Evolutionary conservation across 768 basidiomycete species (phyloP), one percentile per base, ranked within the genome.

Genomic region (Pleurotus pulmonarius): DNA sequence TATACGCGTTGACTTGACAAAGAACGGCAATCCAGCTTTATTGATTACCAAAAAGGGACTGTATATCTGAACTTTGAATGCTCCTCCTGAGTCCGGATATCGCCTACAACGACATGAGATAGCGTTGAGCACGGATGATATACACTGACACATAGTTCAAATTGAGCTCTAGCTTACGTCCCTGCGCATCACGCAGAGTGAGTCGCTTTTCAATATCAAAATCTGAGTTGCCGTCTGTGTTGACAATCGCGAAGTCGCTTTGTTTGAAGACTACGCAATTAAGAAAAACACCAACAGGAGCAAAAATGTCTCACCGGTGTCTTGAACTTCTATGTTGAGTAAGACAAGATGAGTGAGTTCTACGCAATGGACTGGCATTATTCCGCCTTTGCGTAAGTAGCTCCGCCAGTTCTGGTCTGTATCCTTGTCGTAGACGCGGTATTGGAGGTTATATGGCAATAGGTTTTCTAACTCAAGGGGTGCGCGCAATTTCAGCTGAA

Each of bases 201-300:
- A 98, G 70, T 37, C 75, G 80, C 51, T 77, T 82, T 69, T 95
- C 97, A 55, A 85, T 78, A 58, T 88, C 90, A 60, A 94, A 93
- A 70, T 94, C 94, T 3, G 94, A 90, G 55, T 92, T 84, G 25
- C 86, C 87, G 66, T 97, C 94, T 13, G 92, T 92, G 65, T 94
- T 98, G 72, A 99, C 95, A 70, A 99, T 98, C 2, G 94, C 89
- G 63, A 97, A 99, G 57, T 98, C 95, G 67, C 94, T 96, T 13
- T 93, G 88, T 64, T 89, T 90, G 75, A 94, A 92, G 12, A 85
- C 94, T 96, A 62, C 3, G 9, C 29, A 34, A 34, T 34, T 34
- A 3, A 34, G 29, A 34, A 11, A 34, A 34, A 34, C 9, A 11
- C 2, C 29, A 11, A 11, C 29, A 34, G 9, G 29, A 34, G 9